phyloP scores from a whole-genome alignment of 1,139 yeast genomes.

The Yamadazyma pseudoaaseri region DNA sequence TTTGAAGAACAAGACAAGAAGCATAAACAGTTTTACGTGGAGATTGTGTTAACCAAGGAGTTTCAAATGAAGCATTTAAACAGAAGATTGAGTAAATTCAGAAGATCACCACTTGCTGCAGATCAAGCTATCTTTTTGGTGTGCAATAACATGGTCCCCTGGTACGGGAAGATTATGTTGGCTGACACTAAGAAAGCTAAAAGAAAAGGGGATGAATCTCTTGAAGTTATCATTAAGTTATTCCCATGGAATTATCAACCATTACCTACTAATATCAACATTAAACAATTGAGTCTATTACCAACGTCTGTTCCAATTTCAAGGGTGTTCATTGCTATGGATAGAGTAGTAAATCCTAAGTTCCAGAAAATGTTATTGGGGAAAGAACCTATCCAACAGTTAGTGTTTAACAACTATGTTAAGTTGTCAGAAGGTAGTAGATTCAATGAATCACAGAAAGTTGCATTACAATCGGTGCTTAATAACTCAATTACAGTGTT shows the following conservation, averaged over 20 bases:
- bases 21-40: conserved; percentile 37
- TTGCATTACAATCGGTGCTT: conserved; percentile 65
- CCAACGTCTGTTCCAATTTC: conserved; percentile 66
- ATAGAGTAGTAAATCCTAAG: conserved; percentile 53
- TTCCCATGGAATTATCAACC: conserved; percentile 57
- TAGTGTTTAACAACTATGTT: conserved; percentile 54
- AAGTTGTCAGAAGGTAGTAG: conserved; percentile 41
- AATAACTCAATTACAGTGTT: conserved; percentile 64
- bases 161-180: conserved; percentile 50
- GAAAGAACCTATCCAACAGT: conserved; percentile 56
- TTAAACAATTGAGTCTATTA: conserved; percentile 44
- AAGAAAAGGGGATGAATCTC: conserved; percentile 20
- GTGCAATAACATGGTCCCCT: conserved; percentile 34
- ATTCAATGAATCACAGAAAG: conserved; percentile 64
- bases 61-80: conserved; percentile 42
- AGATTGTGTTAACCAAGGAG: conserved; percentile 36
- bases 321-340: conserved; percentile 65
- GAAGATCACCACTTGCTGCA: conserved; percentile 46
- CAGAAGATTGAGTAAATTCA: conserved; percentile 38
- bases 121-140: conserved; percentile 49
- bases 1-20: conserved; percentile 46
- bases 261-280: conserved; percentile 44
- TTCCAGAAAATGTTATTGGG: conserved; percentile 62
- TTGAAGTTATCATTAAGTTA: conserved; percentile 49
- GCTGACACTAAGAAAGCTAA: conserved; percentile 27